Conservation (phyloP, 129 eudicot genomes). For the Helichrysum umbraculigerum region DNA sequence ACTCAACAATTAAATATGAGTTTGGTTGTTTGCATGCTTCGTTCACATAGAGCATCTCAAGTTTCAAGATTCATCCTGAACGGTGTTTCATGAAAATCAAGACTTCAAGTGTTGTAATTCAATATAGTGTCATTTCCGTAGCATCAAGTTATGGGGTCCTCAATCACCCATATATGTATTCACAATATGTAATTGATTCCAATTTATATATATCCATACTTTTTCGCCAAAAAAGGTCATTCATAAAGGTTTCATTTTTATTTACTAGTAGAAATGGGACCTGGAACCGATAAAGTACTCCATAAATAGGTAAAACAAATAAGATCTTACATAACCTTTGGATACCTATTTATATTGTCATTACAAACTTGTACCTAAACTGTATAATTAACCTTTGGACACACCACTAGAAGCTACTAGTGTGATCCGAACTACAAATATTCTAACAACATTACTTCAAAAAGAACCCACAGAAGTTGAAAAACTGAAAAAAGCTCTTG, state of each 20-base stretch:
- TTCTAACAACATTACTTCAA: slow-evolving; percentile 11
- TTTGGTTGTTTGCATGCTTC: no score
- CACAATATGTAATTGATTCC: no score
- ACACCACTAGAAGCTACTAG: not conserved
- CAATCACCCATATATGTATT: no score
- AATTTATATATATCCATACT: no score
- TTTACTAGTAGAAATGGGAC: not conserved
- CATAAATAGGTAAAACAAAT: not conserved
- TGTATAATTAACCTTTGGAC: not conserved
- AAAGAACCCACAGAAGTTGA: not conserved
- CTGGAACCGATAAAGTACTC: not conserved
- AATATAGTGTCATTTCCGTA: no score
- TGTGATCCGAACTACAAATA: not conserved
- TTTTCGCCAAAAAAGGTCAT: not conserved
- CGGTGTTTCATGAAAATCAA: no score
- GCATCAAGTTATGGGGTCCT: no score
- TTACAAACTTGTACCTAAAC: not conserved
- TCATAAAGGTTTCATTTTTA: not conserved
- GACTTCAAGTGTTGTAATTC: no score
- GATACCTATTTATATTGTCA: slow-evolving; percentile 1
- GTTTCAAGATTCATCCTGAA: no score
- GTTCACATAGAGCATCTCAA: no score
- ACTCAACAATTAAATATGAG: no score
- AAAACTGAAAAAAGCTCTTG: slow-evolving; percentile 4
- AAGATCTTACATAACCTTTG: slow-evolving; percentile 1